Evolutionary conservation across 352 stramenopile genomes (phyloP).

Genomic region (Phytophthora pisi): DNA sequence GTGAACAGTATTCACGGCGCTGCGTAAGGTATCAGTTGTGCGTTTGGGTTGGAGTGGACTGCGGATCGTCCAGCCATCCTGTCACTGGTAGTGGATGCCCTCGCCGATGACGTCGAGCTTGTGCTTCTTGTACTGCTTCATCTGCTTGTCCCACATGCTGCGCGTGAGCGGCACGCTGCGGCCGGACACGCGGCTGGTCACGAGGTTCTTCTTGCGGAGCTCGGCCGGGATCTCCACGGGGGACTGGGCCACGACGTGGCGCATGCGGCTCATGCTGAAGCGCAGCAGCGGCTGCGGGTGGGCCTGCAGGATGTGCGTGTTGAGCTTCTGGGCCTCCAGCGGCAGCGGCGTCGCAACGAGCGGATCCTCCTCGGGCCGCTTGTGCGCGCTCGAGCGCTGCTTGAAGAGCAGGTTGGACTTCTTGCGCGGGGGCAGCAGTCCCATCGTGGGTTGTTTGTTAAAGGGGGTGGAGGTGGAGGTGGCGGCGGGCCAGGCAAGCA

Average conservation of each 20-base stretch:
- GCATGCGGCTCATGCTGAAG: constrained; percentile 75
- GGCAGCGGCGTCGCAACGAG: constrained; percentile 28
- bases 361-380: constrained; percentile 13
- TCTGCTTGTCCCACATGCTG: constrained; percentile 70
- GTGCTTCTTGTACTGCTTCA: constrained; percentile 41
- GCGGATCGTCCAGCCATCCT: constrained; percentile 1
- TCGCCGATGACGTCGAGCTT: constrained; percentile 57
- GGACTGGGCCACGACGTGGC: constrained; percentile 46
- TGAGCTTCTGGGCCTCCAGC: constrained; percentile 57
- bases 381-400: constrained; percentile 11
- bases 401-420: constrained; percentile 33
- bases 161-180: constrained; percentile 66
- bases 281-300: constrained; percentile 52
- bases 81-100: constrained; percentile 43
- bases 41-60: background rate
- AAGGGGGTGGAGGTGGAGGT: background rate
- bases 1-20: constrained; percentile 5
- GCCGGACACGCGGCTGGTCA: constrained; percentile 48
- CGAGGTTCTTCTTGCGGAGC: constrained; percentile 41
- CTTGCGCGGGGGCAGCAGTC: constrained; percentile 31
- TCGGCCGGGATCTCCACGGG: constrained; percentile 56
- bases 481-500: background rate
- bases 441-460: constrained; percentile 10
- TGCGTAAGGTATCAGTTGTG: background rate
- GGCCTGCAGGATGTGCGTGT: constrained; percentile 56